Evolutionary conservation across 352 stramenopile genomes (phyloP).

Genomic region (Phytopythium helicoides): DNA sequence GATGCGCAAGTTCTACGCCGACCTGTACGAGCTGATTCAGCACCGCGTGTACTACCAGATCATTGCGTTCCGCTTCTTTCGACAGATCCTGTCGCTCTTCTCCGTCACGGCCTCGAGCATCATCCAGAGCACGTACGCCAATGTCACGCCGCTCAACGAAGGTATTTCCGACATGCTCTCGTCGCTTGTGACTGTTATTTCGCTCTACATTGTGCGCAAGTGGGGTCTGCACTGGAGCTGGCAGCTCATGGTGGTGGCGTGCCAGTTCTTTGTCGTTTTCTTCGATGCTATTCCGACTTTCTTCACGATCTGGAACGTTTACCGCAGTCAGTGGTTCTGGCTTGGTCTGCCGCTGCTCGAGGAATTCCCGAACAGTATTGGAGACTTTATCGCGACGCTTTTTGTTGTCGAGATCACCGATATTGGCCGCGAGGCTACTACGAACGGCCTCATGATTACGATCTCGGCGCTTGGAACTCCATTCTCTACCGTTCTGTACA

Average conservation of each 20-base stretch:
- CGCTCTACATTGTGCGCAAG: conserved; percentile 35
- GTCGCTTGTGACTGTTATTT: conserved; percentile 33
- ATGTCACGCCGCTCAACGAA: conserved; percentile 58
- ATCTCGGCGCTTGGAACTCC: conserved; percentile 42
- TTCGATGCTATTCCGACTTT: conserved; percentile 46
- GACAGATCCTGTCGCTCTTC: conserved; percentile 42
- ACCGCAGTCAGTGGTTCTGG: conserved; percentile 72
- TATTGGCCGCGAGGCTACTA: conserved; percentile 43
- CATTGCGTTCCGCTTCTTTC: conserved; percentile 52
- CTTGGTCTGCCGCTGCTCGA: conserved; percentile 52
- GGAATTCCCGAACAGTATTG: conserved; percentile 43
- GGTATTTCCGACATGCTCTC: conserved; percentile 44
- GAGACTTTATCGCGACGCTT: conserved; percentile 40
- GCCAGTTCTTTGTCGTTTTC: conserved; percentile 38
- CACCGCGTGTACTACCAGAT: conserved; percentile 54
- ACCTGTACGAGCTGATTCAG: conserved; percentile 41
- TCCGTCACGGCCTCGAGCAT: conserved; percentile 41
- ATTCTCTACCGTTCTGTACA: conserved; percentile 55
- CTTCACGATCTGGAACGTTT: conserved; percentile 72
- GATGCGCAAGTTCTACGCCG: conserved; percentile 30
- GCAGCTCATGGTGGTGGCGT: conserved; percentile 35
- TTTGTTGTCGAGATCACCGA: conserved; percentile 56
- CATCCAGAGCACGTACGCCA: conserved; percentile 52
- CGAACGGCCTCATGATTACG: conserved; percentile 44
- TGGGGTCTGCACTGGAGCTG: conserved; percentile 61